Base-by-base conservation (phyloP, 371 early-diverging fungal species). In the Synchytrium microbalum region DNA sequence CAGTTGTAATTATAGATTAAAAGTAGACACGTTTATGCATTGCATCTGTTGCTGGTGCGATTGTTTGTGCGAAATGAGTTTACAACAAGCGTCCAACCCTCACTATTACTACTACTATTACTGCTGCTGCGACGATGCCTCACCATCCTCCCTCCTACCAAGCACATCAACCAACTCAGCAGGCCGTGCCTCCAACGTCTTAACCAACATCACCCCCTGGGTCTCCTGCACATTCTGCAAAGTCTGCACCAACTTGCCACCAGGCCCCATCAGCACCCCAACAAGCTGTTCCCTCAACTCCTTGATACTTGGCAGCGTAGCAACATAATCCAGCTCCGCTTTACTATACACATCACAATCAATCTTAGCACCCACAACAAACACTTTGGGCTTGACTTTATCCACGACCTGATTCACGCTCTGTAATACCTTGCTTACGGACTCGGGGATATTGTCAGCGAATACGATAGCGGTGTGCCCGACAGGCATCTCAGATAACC, bases 101-200 rank as follows among this genome's bases (percentile, higher is more conserved):
- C 46, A 38, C 46, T 38, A 19, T 38, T 38, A 38, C 46, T 38
- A 38, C 46, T 38, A 38, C 46, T 38, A n/a, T n/a, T n/a, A n/a
- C n/a, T n/a, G n/a, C n/a, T n/a, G n/a, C n/a, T n/a, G n/a, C n/a
- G n/a, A n/a, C n/a, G n/a, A n/a, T n/a, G n/a, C n/a, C n/a, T n/a
- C n/a, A n/a, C n/a, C n/a, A n/a, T n/a, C n/a, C n/a, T n/a, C n/a
- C n/a, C n/a, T n/a, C n/a, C n/a, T n/a, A n/a, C n/a, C n/a, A 38
- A 38, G 46, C 46, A 38, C 5, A 10, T 5, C 5, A 5, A 38
- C 46, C 5, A 38, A 10, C 19, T 38, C 46, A 38, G 10, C 19
- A 5, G 10, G 10, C 19, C 46, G 5, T 10, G 46, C 46, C 46
- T 38, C 46, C 46, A 38, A 38, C 19, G 46, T 19, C 46, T 5